Conservation (phyloP, 2,329 filamentous ascomycete genomes). For the Penicillium sp. region DNA sequence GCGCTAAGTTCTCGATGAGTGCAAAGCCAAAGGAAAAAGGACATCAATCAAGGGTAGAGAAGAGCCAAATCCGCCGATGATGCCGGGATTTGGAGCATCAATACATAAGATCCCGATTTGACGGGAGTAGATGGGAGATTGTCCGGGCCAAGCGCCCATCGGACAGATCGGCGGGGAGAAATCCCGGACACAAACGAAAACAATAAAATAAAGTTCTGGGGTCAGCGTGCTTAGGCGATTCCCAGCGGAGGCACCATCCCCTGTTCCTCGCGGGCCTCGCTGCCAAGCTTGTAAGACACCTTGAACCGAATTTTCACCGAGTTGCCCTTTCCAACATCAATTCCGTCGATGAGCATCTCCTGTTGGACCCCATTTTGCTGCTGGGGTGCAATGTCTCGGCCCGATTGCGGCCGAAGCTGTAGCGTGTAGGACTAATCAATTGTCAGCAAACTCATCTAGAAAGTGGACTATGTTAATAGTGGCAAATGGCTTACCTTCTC, state of each 20-base stretch:
- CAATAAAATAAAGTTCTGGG: not conserved
- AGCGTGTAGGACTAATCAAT: slow-evolving; percentile 50
- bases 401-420: slow-evolving; percentile 79
- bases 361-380: slow-evolving; percentile 79
- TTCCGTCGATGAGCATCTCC: slow-evolving; percentile 72
- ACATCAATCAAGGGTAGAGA: not conserved
- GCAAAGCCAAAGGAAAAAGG: slow-evolving; percentile 3
- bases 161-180: not conserved
- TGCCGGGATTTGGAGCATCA: not conserved
- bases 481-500: slow-evolving; percentile 66
- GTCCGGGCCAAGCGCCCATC: not conserved
- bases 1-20: slow-evolving; percentile 11
- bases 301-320: slow-evolving; percentile 90
- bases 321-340: slow-evolving; percentile 69
- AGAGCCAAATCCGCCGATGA: not conserved
- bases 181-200: not conserved
- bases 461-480: not conserved
- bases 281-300: slow-evolving; percentile 71
- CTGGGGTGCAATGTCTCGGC: slow-evolving; percentile 67
- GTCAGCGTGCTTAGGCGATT: slow-evolving; percentile 54
- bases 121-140: not conserved
- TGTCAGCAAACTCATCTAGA: not conserved
- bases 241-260: slow-evolving; percentile 80
- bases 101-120: not conserved
- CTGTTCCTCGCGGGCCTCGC: slow-evolving; percentile 66